A percentile compares a stretch with the other conserved stretches of the same genome.
Evolutionary conservation across 108 stramenopile genomes (phyloP).

Genomic region (Pseudonitzschia delicatissima): DNA sequence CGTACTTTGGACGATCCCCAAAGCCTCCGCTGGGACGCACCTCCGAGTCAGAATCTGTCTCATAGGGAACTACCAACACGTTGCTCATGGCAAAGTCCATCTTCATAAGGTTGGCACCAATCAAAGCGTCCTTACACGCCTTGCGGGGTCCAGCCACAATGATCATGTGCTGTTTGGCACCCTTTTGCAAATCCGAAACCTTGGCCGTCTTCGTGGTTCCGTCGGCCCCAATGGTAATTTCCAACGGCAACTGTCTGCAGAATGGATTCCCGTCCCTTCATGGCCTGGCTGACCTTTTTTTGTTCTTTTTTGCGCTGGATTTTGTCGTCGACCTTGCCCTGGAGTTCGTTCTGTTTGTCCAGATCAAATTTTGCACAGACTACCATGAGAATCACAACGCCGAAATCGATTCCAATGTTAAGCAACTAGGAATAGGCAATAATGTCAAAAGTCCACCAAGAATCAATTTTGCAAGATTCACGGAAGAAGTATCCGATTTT

Average conservation of each 20-base stretch:
- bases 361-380: constrained; percentile 61
- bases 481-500: background rate
- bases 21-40: constrained; percentile 63
- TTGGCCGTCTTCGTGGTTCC: constrained; percentile 49
- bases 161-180: constrained; percentile 80
- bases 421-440: constrained; percentile 31
- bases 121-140: constrained; percentile 69
- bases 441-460: background rate
- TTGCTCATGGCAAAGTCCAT: constrained; percentile 82
- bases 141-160: constrained; percentile 73
- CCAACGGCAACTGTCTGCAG: constrained; percentile 43
- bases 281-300: constrained; percentile 41
- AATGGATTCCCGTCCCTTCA: constrained; percentile 55
- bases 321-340: constrained; percentile 59
- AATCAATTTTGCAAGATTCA: background rate
- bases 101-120: constrained; percentile 77
- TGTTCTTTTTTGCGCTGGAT: constrained; percentile 53
- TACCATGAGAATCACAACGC: constrained; percentile 65
- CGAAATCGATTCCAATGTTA: constrained; percentile 86
- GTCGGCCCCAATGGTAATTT: constrained; percentile 58
- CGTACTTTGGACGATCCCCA: constrained; percentile 65
- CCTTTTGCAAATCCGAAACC: constrained; percentile 55
- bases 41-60: constrained; percentile 50
- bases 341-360: constrained; percentile 57
- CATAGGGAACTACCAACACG: constrained; percentile 76